Evolutionary conservation across 2,329 filamentous ascomycete species (phyloP).

Genomic region (Pseudogymnoascus sp.): DNA sequence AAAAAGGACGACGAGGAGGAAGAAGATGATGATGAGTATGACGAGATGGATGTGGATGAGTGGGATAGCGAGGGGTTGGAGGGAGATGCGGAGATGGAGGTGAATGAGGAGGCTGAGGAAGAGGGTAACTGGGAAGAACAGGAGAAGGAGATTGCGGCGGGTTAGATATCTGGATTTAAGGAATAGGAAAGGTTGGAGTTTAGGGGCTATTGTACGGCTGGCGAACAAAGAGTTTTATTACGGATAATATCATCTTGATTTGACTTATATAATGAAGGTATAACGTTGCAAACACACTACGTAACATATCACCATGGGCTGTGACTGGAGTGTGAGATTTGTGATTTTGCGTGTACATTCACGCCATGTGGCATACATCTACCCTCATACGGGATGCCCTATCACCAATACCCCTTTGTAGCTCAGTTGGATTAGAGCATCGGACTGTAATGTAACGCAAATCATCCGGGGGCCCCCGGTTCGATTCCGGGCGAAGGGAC

Average conservation of each 20-base stretch:
- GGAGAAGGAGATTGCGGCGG: conserved; percentile 23
- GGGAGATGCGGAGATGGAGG: conserved; percentile 28
- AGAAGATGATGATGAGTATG: conserved; percentile 39
- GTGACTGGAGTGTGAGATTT: background rate
- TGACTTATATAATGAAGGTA: background rate
- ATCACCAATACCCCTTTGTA: conserved; percentile 6
- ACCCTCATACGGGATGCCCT: background rate
- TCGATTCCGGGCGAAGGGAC: conserved; percentile 9
- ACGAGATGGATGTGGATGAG: conserved; percentile 40
- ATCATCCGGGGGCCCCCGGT: conserved; percentile 8
- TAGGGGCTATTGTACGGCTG: background rate
- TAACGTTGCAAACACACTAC: background rate
- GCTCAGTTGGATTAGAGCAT: conserved; percentile 9
- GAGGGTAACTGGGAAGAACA: conserved; percentile 29
- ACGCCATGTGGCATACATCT: background rate
- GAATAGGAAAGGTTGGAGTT: conserved; percentile 1
- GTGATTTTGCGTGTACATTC: background rate
- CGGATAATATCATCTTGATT: background rate
- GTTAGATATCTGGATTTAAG: conserved; percentile 2
- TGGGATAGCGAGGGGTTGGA: conserved; percentile 31
- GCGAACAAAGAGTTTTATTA: conserved; percentile 2
- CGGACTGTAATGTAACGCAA: conserved; percentile 3
- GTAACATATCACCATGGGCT: background rate
- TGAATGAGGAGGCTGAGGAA: conserved; percentile 29
- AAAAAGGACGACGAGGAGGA: conserved; percentile 45